phyloP scores from a whole-genome alignment of 2,329 filamentous ascomycete species.

The Verticillium dahliae region DNA sequence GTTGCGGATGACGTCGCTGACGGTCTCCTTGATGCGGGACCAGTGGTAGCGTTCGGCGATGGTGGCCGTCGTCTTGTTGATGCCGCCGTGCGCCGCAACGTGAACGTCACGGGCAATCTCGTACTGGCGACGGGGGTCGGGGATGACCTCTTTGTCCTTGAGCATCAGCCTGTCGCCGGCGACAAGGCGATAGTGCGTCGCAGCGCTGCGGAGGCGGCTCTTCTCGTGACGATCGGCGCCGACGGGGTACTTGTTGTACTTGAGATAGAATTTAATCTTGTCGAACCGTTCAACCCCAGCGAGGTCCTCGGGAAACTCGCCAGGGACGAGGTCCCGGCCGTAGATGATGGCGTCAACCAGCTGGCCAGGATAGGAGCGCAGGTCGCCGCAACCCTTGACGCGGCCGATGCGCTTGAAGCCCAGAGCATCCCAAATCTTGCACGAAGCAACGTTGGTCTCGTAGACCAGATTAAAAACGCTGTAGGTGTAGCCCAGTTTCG shows the following conservation, averaged over 20 bases:
- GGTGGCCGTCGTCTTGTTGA: slow-evolving; percentile 94
- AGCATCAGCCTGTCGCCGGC: slow-evolving; percentile 82
- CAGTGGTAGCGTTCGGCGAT: slow-evolving; percentile 95
- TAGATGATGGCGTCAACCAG: slow-evolving; percentile 73
- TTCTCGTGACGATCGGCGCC: slow-evolving; percentile 94
- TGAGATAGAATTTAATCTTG: slow-evolving; percentile 96
- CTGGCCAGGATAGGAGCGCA: slow-evolving; percentile 62
- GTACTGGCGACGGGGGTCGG: slow-evolving; percentile 82
- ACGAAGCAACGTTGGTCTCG: slow-evolving; percentile 86
- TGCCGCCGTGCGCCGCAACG: slow-evolving; percentile 68
- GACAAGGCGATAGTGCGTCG: slow-evolving; percentile 87
- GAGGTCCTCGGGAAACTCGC: slow-evolving; percentile 66
- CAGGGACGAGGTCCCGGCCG: slow-evolving; percentile 55
- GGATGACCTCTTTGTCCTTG: slow-evolving; percentile 95
- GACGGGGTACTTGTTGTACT: slow-evolving; percentile 86
- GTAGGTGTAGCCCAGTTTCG: slow-evolving; percentile 79
- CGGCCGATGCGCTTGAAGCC: slow-evolving; percentile 89
- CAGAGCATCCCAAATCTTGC: slow-evolving; percentile 85
- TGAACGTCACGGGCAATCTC: slow-evolving; percentile 80
- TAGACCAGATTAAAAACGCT: slow-evolving; percentile 93
- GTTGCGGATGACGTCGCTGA: slow-evolving; percentile 88
- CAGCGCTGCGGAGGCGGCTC: slow-evolving; percentile 84
- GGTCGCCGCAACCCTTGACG: slow-evolving; percentile 64
- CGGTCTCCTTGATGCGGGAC: slow-evolving; percentile 97
- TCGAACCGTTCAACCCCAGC: slow-evolving; percentile 95